Evolutionary conservation across 768 basidiomycete genomes (phyloP).

Genomic region (Tylopilus rubrobrunneus): DNA sequence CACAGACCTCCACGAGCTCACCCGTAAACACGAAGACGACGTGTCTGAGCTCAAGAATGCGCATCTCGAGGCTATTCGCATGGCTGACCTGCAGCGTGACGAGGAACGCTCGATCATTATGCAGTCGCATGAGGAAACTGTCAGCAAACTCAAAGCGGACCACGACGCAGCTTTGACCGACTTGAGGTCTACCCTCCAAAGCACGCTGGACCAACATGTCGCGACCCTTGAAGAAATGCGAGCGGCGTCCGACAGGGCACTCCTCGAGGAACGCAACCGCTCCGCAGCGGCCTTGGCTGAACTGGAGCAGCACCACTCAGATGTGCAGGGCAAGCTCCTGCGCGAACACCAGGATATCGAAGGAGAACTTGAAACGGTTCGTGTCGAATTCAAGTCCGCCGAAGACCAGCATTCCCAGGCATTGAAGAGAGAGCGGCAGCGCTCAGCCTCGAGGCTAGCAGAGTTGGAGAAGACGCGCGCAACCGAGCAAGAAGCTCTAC

Average conservation of each 20-base stretch:
- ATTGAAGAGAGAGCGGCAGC: constrained; percentile 28
- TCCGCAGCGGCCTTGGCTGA: constrained; percentile 46
- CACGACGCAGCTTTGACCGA: constrained; percentile 46
- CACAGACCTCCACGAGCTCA: too few relatives aligned
- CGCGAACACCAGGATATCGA: constrained; percentile 34
- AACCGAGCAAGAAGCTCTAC: constrained; percentile 30
- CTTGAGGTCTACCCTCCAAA: constrained; percentile 38
- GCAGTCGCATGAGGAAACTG: constrained; percentile 41
- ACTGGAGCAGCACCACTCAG: constrained; percentile 44
- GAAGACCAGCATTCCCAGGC: constrained; percentile 14
- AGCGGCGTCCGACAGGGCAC: constrained; percentile 28
- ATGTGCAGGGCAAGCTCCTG: constrained; percentile 42
- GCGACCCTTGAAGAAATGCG: constrained; percentile 35
- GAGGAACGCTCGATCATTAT: constrained; percentile 35
- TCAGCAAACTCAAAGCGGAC: constrained; percentile 39
- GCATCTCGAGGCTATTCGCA: constrained; percentile 42
- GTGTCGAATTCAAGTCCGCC: constrained; percentile 34
- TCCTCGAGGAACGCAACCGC: constrained; percentile 46
- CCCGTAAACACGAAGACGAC: constrained; percentile 58
- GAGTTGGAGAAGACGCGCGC: constrained; percentile 17
- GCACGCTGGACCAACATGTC: constrained; percentile 33
- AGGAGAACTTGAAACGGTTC: constrained; percentile 60
- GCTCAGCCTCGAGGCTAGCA: constrained; percentile 17
- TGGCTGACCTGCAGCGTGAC: constrained; percentile 29
- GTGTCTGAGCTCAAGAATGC: constrained; percentile 43